Conservation (phyloP, 164 flowering plant species). For the Vitis riparia region DNA sequence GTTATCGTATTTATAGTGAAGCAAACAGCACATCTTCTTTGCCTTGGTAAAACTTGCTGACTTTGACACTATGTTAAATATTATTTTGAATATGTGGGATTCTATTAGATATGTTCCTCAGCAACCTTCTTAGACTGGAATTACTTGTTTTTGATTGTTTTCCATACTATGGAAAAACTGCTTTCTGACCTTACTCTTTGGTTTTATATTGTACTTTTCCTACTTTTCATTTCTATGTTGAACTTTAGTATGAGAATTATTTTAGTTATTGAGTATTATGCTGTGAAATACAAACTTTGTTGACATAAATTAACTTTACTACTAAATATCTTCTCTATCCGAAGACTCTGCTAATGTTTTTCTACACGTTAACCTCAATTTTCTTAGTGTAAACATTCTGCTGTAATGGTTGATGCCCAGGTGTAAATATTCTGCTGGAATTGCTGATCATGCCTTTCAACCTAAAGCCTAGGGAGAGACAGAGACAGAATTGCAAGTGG, state of each 20-base stretch:
- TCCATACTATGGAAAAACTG: not conserved
- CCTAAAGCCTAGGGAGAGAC: too few relatives aligned
- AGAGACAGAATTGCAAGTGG: conserved; percentile 1
- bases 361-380: too few relatives aligned
- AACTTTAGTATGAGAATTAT: not conserved
- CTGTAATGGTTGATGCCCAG: too few relatives aligned
- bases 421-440: too few relatives aligned
- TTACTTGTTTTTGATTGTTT: not conserved
- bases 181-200: conserved; percentile 3
- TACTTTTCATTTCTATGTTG: conserved; percentile 1
- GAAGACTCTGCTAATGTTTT: too few relatives aligned
- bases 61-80: conserved; percentile 27
- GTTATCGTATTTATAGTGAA: conserved; percentile 35
- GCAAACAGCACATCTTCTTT: not conserved
- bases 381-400: too few relatives aligned
- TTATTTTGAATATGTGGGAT: conserved; percentile 10
- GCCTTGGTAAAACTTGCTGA: conserved; percentile 18
- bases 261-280: not conserved
- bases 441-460: too few relatives aligned
- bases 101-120: conserved; percentile 3
- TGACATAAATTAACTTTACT: too few relatives aligned
- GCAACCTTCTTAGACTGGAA: conserved; percentile 20
- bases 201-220: not conserved
- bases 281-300: conserved; percentile 1
- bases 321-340: not conserved